phyloP scores from a whole-genome alignment of 345 rosid genomes.

The Cardamine chenopodiifolia region DNA sequence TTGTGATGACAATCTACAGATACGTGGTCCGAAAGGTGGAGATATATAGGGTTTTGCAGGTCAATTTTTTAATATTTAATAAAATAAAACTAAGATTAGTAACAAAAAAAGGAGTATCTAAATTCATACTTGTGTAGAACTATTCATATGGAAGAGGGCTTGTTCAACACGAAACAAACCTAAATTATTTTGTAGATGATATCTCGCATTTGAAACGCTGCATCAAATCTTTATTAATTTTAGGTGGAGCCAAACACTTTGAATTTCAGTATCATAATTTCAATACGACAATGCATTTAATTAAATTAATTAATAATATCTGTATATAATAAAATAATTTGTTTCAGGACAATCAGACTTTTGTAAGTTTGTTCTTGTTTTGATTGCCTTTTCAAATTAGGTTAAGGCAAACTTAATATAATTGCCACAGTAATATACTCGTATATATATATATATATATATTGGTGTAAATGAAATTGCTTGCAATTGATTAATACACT shows the following conservation, averaged over 20 bases:
- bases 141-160: constrained; percentile 32
- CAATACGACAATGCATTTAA: constrained; percentile 17
- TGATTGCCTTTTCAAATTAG: constrained; percentile 20
- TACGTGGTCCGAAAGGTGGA: constrained; percentile 20
- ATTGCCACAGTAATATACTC: neutral
- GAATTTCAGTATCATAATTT: constrained; percentile 25
- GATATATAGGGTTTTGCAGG: constrained; percentile 36
- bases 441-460: neutral
- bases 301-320: neutral
- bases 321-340: neutral
- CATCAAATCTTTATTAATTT: constrained; percentile 27
- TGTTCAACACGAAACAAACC: constrained; percentile 34
- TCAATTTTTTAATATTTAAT: neutral
- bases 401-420: neutral
- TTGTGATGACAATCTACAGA: constrained; percentile 29
- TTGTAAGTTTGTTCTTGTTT: neutral
- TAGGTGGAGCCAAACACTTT: constrained; percentile 37
- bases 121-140: constrained; percentile 10
- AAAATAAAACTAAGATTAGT: neutral
- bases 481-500: no score
- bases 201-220: constrained; percentile 15
- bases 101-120: neutral
- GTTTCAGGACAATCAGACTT: neutral
- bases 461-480: neutral
- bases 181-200: constrained; percentile 9